Conservation (phyloP, 2,329 filamentous ascomycete species). For the Amauroascus verrucosus region DNA sequence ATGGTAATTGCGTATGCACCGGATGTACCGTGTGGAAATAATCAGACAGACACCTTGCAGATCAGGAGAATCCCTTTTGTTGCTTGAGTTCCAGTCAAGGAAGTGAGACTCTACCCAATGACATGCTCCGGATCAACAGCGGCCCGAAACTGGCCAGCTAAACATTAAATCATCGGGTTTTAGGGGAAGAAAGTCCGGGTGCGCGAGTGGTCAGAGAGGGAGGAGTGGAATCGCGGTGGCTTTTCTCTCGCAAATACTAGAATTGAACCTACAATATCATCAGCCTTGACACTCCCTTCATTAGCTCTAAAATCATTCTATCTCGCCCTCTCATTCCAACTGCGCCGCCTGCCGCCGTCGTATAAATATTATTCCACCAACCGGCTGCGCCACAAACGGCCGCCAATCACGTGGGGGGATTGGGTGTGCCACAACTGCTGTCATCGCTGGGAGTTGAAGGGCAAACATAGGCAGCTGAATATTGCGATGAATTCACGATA, state of each 20-base stretch:
- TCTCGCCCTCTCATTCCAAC: neutral
- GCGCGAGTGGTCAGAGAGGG: neutral
- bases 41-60: neutral
- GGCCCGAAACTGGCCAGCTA: slow-evolving; percentile 14
- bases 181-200: neutral
- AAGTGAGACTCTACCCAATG: neutral
- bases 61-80: neutral
- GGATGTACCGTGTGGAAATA: neutral
- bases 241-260: too few species aligned
- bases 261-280: too few species aligned
- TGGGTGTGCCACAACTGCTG: neutral
- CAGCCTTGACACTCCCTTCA: too few species aligned
- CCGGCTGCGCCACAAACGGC: neutral
- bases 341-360: neutral
- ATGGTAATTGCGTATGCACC: neutral
- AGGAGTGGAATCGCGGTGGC: neutral
- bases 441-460: neutral
- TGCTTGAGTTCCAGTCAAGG: neutral
- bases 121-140: slow-evolving; percentile 12
- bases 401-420: neutral
- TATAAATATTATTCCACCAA: neutral
- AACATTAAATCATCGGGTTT: slow-evolving; percentile 1
- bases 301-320: too few species aligned
- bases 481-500: neutral
- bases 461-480: too few species aligned